Evolutionary conservation across 345 rosid genomes (phyloP).

Genomic region (Pugionium dolabratum): DNA sequence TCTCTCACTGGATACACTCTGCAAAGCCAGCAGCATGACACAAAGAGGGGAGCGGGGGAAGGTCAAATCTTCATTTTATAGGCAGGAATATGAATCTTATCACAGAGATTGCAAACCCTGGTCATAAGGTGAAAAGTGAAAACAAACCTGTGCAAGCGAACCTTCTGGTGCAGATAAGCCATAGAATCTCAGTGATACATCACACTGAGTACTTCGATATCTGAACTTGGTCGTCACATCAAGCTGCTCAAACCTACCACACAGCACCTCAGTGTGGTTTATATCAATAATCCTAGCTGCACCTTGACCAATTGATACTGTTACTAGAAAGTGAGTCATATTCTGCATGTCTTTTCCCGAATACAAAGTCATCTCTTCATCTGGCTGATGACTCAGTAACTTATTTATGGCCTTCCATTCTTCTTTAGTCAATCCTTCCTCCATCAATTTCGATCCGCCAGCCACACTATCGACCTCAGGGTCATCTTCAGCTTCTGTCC

Average conservation of each 20-base stretch:
- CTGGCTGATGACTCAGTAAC: slow-evolving; percentile 86
- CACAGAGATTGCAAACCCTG: slow-evolving; percentile 12
- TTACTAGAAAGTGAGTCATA: slow-evolving; percentile 73
- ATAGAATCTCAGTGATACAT: slow-evolving; percentile 77
- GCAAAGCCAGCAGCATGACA: slow-evolving; percentile 42
- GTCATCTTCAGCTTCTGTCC: slow-evolving; percentile 56
- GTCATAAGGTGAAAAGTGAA: slow-evolving; percentile 17
- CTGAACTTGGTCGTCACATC: slow-evolving; percentile 77
- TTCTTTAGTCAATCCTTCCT: slow-evolving; percentile 83
- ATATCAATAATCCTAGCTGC: slow-evolving; percentile 77
- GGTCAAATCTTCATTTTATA: slow-evolving; percentile 34
- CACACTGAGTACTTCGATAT: slow-evolving; percentile 69
- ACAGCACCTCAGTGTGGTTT: slow-evolving; percentile 72
- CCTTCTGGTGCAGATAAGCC: slow-evolving; percentile 98
- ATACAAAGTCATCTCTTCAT: slow-evolving; percentile 60
- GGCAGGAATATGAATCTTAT: slow-evolving; percentile 11
- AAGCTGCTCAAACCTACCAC: slow-evolving; percentile 95
- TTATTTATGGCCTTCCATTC: slow-evolving; percentile 96
- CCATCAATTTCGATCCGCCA: slow-evolving; percentile 50
- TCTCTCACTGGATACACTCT: slow-evolving; percentile 92
- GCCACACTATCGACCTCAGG: slow-evolving; percentile 46
- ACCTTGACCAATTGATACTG: slow-evolving; percentile 79
- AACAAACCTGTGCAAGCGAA: slow-evolving; percentile 93
- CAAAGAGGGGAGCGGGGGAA: slow-evolving; percentile 18
- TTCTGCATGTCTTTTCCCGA: slow-evolving; percentile 84